These are phyloP conservation scores for Tricholoma saponaceum DNA, from an alignment of 768 basidiomycete species.

Conservation along the genomic window DNA sequence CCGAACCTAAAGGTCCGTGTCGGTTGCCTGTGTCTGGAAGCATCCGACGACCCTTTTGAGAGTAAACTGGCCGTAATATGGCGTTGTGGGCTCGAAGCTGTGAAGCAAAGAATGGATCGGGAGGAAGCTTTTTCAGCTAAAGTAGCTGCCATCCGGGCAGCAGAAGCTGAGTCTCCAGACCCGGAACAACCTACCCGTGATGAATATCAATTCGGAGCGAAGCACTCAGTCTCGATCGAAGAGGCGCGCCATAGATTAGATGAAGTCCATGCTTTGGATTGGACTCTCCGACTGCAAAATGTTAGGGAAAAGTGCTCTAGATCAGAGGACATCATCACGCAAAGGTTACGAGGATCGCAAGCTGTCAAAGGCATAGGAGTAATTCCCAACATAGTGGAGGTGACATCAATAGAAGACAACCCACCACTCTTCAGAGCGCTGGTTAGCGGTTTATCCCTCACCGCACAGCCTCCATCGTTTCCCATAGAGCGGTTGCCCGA, in stretches of 20 bases:
- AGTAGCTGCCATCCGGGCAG: conserved; percentile 56
- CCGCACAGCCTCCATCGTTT: conserved; percentile 59
- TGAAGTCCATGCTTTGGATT: conserved; percentile 67
- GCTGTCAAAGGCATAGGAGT: conserved; percentile 21
- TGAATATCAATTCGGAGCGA: conserved; percentile 60
- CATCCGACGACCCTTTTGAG: conserved; percentile 84
- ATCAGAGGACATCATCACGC: conserved; percentile 44
- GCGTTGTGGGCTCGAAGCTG: conserved; percentile 68
- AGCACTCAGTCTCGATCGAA: conserved; percentile 62
- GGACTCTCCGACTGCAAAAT: conserved; percentile 57
- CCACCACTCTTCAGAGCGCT: conserved; percentile 72
- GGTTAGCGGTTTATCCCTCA: conserved; percentile 55
- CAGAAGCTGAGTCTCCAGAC: conserved; percentile 29
- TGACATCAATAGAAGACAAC: conserved; percentile 26
- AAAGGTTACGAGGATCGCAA: conserved; percentile 38
- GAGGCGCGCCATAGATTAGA: conserved; percentile 72
- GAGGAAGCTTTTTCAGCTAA: conserved; percentile 82
- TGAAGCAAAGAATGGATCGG: conserved; percentile 62
- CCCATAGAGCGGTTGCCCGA: conserved; percentile 46
- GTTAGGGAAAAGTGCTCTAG: conserved; percentile 41
- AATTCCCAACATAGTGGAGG: conserved; percentile 42
- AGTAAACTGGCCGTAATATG: conserved; percentile 69
- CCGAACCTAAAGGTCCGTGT: conserved; percentile 60
- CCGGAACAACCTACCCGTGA: conserved; percentile 16
- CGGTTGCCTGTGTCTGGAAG: conserved; percentile 66